A percentile compares a stretch with the other conserved stretches of the same genome.
phyloP scores from a whole-genome alignment of 2,329 filamentous ascomycete species.

The Daldinia eschscholtzii region DNA sequence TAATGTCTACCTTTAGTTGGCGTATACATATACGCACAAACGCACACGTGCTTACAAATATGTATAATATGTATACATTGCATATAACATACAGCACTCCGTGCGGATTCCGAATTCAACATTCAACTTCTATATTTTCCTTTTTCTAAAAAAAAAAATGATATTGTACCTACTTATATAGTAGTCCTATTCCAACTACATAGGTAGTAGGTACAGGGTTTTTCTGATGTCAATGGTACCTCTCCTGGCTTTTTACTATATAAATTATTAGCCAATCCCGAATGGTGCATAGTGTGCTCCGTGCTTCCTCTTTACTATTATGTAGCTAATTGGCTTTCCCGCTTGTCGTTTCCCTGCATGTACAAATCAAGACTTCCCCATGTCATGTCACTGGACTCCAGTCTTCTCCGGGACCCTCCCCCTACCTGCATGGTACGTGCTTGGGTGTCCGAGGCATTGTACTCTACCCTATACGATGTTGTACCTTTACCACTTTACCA shows the following conservation, averaged over 20 bases:
- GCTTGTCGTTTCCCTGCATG: conserved; percentile 23
- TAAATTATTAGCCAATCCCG: conserved; percentile 26
- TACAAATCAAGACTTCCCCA: conserved; percentile 18
- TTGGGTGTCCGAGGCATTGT: conserved; percentile 7
- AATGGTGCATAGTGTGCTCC: conserved; percentile 26
- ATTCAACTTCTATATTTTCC: background rate
- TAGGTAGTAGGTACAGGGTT: background rate
- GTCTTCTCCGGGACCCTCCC: conserved; percentile 26
- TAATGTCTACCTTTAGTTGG: background rate
- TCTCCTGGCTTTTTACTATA: background rate
- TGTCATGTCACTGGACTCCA: conserved; percentile 21
- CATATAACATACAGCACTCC: background rate
- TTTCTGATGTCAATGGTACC: background rate
- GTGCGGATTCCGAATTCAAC: background rate
- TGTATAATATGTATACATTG: background rate
- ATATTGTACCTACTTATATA: background rate
- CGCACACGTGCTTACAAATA: conserved; percentile 11
- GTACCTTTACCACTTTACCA: conserved; percentile 17
- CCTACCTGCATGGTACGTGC: conserved; percentile 10
- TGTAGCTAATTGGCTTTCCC: conserved; percentile 33
- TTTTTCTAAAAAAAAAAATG: background rate
- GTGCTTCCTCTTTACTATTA: conserved; percentile 27
- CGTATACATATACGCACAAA: conserved; percentile 9
- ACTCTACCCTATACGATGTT: background rate
- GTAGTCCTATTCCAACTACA: conserved; percentile 1